Evolutionary conservation across 345 rosid species (phyloP).

Genomic region (Triadica sebifera): DNA sequence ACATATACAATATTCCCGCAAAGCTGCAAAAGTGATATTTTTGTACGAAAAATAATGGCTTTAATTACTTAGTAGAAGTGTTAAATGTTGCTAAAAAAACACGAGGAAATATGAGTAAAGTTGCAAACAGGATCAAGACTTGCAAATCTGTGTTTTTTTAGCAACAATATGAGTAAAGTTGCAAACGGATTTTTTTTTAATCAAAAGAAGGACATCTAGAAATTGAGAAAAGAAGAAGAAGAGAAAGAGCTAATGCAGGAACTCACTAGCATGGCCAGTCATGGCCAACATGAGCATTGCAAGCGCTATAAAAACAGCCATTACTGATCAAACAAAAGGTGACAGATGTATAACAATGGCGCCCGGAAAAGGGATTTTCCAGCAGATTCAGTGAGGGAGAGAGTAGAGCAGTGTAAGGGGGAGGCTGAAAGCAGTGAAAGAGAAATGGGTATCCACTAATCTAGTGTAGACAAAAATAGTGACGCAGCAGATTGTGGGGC

Average conservation of each 20-base stretch:
- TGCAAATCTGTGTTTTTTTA: neutral
- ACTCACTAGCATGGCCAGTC: conserved; percentile 32
- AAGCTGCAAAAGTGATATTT: no score
- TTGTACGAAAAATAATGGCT: no score
- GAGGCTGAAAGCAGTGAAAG: neutral
- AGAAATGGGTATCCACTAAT: neutral
- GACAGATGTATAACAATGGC: neutral
- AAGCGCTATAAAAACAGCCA: conserved; percentile 16
- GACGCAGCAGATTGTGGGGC: conserved; percentile 5
- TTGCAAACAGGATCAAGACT: no score
- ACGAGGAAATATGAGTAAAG: no score
- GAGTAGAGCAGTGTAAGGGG: neutral
- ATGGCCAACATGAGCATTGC: conserved; percentile 25
- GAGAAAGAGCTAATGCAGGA: neutral
- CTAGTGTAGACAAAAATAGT: conserved; percentile 8
- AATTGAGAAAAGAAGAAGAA: neutral
- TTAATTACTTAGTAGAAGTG: no score
- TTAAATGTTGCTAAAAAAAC: no score
- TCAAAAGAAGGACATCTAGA: no score
- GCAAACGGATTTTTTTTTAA: no score
- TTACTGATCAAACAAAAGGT: neutral
- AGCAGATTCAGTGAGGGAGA: conserved; percentile 3
- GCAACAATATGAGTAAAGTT: no score
- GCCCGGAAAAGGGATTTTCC: neutral
- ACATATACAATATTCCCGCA: no score